Evolutionary conservation across 176 grass and related monocot genomes (phyloP).

Genomic region (Avena eriantha): DNA sequence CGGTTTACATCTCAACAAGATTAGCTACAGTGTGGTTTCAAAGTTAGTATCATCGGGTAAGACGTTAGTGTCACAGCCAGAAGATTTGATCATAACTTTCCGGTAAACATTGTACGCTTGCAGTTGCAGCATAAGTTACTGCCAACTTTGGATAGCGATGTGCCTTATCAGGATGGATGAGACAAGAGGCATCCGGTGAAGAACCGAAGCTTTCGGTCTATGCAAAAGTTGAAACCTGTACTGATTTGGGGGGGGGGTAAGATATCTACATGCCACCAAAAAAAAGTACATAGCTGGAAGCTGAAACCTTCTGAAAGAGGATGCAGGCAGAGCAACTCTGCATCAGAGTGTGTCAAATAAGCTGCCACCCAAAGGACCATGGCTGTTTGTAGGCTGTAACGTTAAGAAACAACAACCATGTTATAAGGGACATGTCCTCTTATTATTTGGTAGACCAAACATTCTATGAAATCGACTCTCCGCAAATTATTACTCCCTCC

Average conservation of each 20-base stretch:
- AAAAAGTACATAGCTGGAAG: constrained; percentile 37
- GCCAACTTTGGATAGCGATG: constrained; percentile 40
- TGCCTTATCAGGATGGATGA: constrained; percentile 30
- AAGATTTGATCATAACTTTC: constrained; percentile 32
- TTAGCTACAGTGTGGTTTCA: constrained; percentile 5
- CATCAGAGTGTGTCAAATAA: constrained; percentile 45
- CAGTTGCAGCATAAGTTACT: constrained; percentile 48
- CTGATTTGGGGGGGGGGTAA: constrained; percentile 24
- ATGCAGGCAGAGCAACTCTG: constrained; percentile 21
- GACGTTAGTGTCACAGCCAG: constrained; percentile 39
- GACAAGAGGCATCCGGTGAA: constrained; percentile 44
- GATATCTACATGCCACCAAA: constrained; percentile 42
- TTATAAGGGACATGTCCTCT: constrained; percentile 25
- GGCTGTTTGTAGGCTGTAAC: constrained; percentile 37
- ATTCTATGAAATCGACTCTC: background rate
- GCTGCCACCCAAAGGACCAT: background rate
- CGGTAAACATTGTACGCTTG: constrained; percentile 34
- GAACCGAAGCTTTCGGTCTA: constrained; percentile 33
- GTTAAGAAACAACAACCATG: constrained; percentile 53
- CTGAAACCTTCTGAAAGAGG: constrained; percentile 33
- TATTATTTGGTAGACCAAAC: constrained; percentile 40
- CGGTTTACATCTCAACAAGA: background rate
- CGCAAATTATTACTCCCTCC: constrained; percentile 30
- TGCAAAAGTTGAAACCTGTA: constrained; percentile 45
- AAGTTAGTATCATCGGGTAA: constrained; percentile 38